These are phyloP conservation scores for Lentinula detonsa DNA, from an alignment of 768 basidiomycete species.

Conservation along the genomic window DNA sequence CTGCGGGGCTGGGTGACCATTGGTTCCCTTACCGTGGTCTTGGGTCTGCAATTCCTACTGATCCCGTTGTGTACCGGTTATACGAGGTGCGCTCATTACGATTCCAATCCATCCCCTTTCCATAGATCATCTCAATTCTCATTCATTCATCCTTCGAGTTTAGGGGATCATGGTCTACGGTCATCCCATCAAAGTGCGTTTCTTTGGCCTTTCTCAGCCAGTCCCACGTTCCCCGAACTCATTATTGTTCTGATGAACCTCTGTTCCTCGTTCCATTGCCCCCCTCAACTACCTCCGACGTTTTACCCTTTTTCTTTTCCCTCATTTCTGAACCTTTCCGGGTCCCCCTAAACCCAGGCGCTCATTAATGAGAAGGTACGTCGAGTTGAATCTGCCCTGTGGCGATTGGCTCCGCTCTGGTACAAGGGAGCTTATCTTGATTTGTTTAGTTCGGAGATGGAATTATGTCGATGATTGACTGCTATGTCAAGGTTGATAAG, in stretches of 20 bases:
- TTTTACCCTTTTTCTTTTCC: neutral
- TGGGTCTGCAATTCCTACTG: constrained; percentile 66
- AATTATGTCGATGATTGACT: constrained; percentile 89
- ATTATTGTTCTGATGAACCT: neutral
- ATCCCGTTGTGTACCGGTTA: constrained; percentile 76
- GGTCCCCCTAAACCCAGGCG: constrained; percentile 30
- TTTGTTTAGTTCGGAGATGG: constrained; percentile 69
- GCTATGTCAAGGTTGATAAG: constrained; percentile 58
- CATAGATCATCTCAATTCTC: neutral
- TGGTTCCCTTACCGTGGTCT: constrained; percentile 77
- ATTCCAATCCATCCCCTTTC: neutral
- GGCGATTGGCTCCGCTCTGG: neutral
- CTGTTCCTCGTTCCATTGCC: neutral
- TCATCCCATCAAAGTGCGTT: constrained; percentile 64
- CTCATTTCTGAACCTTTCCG: neutral
- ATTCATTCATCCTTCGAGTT: neutral
- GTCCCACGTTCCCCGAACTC: neutral
- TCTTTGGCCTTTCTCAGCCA: neutral
- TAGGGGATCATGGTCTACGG: constrained; percentile 75
- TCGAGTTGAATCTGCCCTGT: neutral
- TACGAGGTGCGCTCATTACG: constrained; percentile 52
- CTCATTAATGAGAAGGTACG: constrained; percentile 72
- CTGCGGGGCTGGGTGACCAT: constrained; percentile 46
- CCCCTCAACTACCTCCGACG: neutral
- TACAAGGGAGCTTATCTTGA: neutral